These are phyloP conservation scores for Nakazawaea anatomiae DNA, from an alignment of 805 yeast genomes.

Conservation along the genomic window DNA sequence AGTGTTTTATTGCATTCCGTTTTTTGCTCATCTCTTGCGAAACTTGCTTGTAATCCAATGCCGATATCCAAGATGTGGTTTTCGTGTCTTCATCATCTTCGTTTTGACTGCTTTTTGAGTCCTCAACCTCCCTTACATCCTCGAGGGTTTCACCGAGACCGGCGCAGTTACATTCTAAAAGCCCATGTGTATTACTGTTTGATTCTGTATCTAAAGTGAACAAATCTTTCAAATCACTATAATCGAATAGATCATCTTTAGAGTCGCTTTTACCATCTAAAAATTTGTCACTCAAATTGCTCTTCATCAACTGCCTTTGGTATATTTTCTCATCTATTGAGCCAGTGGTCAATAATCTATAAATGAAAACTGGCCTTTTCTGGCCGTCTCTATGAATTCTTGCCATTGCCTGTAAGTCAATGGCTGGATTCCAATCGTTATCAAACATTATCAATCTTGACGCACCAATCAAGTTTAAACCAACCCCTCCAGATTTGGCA, in stretches of 20 bases:
- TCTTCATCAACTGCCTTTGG: slow-evolving; percentile 86
- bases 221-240: slow-evolving; percentile 64
- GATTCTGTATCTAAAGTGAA: slow-evolving; percentile 53
- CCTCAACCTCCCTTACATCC: slow-evolving; percentile 8
- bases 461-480: slow-evolving; percentile 86
- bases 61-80: slow-evolving; percentile 42
- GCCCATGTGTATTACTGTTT: slow-evolving; percentile 69
- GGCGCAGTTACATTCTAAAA: slow-evolving; percentile 57
- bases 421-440: slow-evolving; percentile 96
- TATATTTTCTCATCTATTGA: slow-evolving; percentile 91
- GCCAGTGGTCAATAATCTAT: slow-evolving; percentile 81
- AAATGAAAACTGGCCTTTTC: slow-evolving; percentile 66
- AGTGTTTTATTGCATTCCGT: slow-evolving; percentile 43
- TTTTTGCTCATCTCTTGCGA: slow-evolving; percentile 28
- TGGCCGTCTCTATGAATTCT: slow-evolving; percentile 95
- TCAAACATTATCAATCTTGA: slow-evolving; percentile 81
- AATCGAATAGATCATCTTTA: slow-evolving; percentile 62
- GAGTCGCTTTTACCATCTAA: slow-evolving; percentile 36
- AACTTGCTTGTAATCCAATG: slow-evolving; percentile 36
- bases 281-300: slow-evolving; percentile 69
- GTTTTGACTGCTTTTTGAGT: slow-evolving; percentile 16
- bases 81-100: slow-evolving; percentile 18
- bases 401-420: slow-evolving; percentile 93
- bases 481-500: slow-evolving; percentile 92
- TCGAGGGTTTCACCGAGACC: slow-evolving; percentile 43